Conservation (phyloP, 208 protist species). For the Novymonas esmeraldas region DNA sequence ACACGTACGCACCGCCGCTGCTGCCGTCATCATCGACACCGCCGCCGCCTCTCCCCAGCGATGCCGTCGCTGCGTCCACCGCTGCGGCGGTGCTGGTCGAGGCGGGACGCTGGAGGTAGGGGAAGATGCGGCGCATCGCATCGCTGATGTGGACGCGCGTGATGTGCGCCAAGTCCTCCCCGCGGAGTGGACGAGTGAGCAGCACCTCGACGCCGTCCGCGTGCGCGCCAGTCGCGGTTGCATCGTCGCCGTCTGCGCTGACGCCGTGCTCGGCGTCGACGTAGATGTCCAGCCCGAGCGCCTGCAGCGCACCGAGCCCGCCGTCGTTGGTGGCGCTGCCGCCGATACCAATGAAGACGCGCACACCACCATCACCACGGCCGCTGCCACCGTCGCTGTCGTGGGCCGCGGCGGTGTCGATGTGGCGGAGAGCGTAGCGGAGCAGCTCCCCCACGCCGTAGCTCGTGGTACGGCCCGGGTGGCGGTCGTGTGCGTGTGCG, state of each 20-base stretch:
- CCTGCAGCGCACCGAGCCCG: conserved; percentile 77
- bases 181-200: conserved; percentile 51
- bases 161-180: conserved; percentile 50
- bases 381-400: not conserved
- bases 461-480: conserved; percentile 66
- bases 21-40: not conserved
- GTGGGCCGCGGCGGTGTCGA: conserved; percentile 5
- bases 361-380: conserved; percentile 24
- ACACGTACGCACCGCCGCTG: conserved; percentile 1
- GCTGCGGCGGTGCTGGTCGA: not conserved
- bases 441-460: conserved; percentile 81
- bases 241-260: not conserved
- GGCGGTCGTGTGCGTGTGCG: conserved; percentile 27
- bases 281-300: conserved; percentile 64
- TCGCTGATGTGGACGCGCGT: conserved; percentile 35
- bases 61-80: not conserved
- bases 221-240: not conserved
- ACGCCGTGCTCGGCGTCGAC: not conserved
- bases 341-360: conserved; percentile 73
- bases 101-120: conserved; percentile 1
- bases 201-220: conserved; percentile 4
- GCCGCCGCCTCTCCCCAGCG: not conserved
- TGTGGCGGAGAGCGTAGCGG: conserved; percentile 52
- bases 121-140: conserved; percentile 27
- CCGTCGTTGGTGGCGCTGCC: conserved; percentile 88